Evolutionary conservation across 2,329 filamentous ascomycete species (phyloP).

Genomic region (Microcyclosporella mali): DNA sequence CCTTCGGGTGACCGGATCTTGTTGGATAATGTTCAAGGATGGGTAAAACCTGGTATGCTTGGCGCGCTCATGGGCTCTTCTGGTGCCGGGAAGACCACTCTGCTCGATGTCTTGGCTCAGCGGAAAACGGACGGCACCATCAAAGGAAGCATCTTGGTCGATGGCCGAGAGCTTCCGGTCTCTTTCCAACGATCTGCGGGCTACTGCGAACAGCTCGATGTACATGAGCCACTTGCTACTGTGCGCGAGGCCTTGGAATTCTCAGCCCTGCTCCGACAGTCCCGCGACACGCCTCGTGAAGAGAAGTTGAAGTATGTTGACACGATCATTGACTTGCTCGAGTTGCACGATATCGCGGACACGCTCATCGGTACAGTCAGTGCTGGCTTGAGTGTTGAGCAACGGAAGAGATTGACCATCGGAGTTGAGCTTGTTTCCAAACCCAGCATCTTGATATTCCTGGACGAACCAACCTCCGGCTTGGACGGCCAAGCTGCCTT

Average conservation of each 20-base stretch:
- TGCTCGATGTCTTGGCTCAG: slow-evolving; percentile 38
- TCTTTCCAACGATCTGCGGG: slow-evolving; percentile 51
- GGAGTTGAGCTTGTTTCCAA: slow-evolving; percentile 53
- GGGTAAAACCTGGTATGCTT: slow-evolving; percentile 68
- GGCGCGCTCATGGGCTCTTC: slow-evolving; percentile 78
- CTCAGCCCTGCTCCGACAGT: slow-evolving; percentile 59
- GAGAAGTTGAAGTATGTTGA: slow-evolving; percentile 66
- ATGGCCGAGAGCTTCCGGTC: slow-evolving; percentile 34
- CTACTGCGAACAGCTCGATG: slow-evolving; percentile 58
- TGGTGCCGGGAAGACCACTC: slow-evolving; percentile 45
- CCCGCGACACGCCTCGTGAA: slow-evolving; percentile 48
- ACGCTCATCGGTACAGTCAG: slow-evolving; percentile 57
- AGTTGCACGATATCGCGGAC: slow-evolving; percentile 62
- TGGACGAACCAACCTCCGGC: slow-evolving; percentile 52
- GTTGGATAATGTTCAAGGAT: slow-evolving; percentile 60
- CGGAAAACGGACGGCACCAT: slow-evolving; percentile 42
- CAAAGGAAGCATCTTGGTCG: slow-evolving; percentile 41
- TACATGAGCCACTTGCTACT: slow-evolving; percentile 61
- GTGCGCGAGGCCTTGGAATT: slow-evolving; percentile 62
- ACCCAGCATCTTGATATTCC: slow-evolving; percentile 56
- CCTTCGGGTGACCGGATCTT: slow-evolving; percentile 42
- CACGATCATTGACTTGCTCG: slow-evolving; percentile 55
- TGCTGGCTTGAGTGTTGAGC: slow-evolving; percentile 49
- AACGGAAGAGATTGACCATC: slow-evolving; percentile 52
- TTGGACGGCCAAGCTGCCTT: slow-evolving; percentile 64